Base-by-base conservation (phyloP, 257 asterid species). In the Solanum stenotomum region DNA sequence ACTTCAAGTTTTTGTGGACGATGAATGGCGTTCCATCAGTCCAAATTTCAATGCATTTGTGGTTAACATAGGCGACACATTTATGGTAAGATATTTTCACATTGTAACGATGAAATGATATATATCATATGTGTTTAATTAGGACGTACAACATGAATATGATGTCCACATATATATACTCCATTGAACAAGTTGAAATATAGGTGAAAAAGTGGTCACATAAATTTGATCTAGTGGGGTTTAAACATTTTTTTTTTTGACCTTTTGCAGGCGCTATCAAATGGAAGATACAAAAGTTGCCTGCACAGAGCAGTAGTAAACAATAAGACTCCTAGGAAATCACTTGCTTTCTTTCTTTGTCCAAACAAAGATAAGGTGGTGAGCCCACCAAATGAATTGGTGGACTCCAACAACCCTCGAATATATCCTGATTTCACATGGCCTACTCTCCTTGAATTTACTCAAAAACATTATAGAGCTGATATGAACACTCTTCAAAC, bases 291-390 rank as follows among this genome's bases (percentile, higher is more conserved):
- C 92, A 95, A 94, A 89, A 95, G 99, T 89, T 96, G 99, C 83
- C 87, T 96, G 87, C 99, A 96, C 90, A 90, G 99, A 52, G 98
- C 99, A 40, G 99, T 96, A 91, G 99, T 96, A 92, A 96, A 96
- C 94, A 94, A 84, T 90, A 89, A 13, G 89, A 90, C 91, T 90
- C 89, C 95, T 34, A 92, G 99, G 91, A 96, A 95, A 89, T 96
- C 99, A 5, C 94, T 96, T 1, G 99, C 99, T 11, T 96, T 96
- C 90, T 96, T 96, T 88, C 93, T 96, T 5, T 96, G 99, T 87
- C 98, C 99, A 8, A 94, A 91, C 85, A 93, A 90, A 91, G 96
- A 94, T 89, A 94, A 92, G 95, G 94, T 95, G 91, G 98, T 96
- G 93, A 38, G 91, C 87, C 99, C 99, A 59, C 99, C 99, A 74